Evolutionary conservation across 768 basidiomycete genomes (phyloP).

Genomic region (Candolleomyces aberdarensis): DNA sequence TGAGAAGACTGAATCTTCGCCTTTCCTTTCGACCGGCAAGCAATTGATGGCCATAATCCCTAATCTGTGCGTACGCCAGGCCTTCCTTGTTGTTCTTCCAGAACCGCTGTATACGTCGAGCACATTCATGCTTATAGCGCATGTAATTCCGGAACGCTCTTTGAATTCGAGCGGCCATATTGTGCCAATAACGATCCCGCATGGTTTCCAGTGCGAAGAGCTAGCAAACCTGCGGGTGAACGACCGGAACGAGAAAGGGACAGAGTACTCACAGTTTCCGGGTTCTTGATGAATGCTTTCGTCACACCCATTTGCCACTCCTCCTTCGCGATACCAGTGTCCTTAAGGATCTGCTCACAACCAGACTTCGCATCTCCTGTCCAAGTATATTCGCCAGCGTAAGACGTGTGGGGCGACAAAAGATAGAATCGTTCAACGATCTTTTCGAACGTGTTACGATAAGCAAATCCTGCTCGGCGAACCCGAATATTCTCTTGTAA

Average conservation of each 20-base stretch:
- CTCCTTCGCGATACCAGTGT: conserved; percentile 93
- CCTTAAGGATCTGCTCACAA: conserved; percentile 88
- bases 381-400: conserved; percentile 99
- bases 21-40: conserved; percentile 92
- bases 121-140: conserved; percentile 94
- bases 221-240: conserved; percentile 37
- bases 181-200: conserved; percentile 99
- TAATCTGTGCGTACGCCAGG: conserved; percentile 81
- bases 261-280: conserved; percentile 74
- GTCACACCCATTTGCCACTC: conserved; percentile 99
- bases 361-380: conserved; percentile 85
- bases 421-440: conserved; percentile 99
- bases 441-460: conserved; percentile 97
- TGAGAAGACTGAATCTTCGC: conserved; percentile 87
- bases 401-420: conserved; percentile 91
- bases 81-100: conserved; percentile 98
- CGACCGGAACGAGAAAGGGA: neutral
- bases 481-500: conserved; percentile 98
- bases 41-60: conserved; percentile 95
- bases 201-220: conserved; percentile 98
- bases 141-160: conserved; percentile 95
- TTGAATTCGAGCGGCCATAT: conserved; percentile 97
- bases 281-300: conserved; percentile 99
- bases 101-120: conserved; percentile 92
- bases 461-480: conserved; percentile 95